Conservation (phyloP, 352 stramenopile species). For the Phytopythium helicoides region DNA sequence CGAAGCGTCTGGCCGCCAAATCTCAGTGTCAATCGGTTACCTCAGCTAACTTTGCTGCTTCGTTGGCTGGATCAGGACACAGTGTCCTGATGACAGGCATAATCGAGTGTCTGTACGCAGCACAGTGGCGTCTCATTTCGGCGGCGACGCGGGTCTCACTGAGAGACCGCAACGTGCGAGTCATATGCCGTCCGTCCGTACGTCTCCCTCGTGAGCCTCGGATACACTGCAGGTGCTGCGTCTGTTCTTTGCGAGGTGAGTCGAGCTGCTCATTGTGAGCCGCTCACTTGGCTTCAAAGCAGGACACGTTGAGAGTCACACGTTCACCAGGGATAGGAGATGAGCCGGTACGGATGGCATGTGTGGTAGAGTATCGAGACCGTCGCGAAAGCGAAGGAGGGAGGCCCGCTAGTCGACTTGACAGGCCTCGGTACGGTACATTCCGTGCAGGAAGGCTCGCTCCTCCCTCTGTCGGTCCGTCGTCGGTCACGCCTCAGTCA, state of each 20-base stretch:
- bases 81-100: no score
- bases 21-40: no score
- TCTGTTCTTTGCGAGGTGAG: slow-evolving; percentile 1
- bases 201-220: neutral
- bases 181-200: neutral
- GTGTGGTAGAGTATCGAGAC: neutral
- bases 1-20: no score
- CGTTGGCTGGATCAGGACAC: no score
- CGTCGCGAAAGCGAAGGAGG: no score
- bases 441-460: neutral
- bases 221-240: no score
- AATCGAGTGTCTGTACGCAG: no score
- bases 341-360: slow-evolving; percentile 5
- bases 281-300: neutral
- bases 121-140: no score
- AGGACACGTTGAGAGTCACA: slow-evolving; percentile 2
- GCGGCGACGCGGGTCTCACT: neutral
- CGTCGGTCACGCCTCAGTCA: neutral
- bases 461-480: neutral
- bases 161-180: neutral
- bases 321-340: slow-evolving; percentile 7
- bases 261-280: no score
- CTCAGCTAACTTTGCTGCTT: no score
- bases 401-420: neutral
- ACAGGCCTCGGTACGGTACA: neutral